Base-by-base conservation (phyloP, 306 rosid species). In the Dryas octopetala region DNA sequence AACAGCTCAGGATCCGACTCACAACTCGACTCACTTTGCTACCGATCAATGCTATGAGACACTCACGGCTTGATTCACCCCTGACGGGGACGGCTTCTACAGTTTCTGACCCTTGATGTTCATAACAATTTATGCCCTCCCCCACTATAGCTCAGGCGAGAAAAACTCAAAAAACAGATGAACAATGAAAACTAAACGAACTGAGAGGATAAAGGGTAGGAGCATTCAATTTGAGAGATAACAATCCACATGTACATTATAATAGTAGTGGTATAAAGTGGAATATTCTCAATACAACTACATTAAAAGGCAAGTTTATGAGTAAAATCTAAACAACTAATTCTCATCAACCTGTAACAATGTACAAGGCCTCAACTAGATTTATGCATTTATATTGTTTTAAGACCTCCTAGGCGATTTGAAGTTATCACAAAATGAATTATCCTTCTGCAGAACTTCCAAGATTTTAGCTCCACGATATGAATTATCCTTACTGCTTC, bases 281-380 rank as follows among this genome's bases (percentile, higher is more conserved):
- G 78, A 78, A 71, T 32, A 32, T 75, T 69, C 9, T 62, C 70
- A 85, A 74, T 76, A 71, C 82, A 78, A 80, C 81, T 81, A 81
- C 82, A 88, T 74, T 64, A 66, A 13, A 28, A 69, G 75, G 82
- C 79, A 78, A 64, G 62, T 70, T 72, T 62, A 74, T 43, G 81
- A 86, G 76, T 78, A 83, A 78, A 77, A 74, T 79, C 87, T 85
- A 76, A 75, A 66, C 78, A 72, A 85, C 91, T 84, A 76, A 82
- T 77, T 80, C 80, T 79, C 79, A 70, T 76, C 88, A 81, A 85
- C 85, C 74, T 61, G 86, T 88, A 52, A 85, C 76, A 77, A 85
- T 87, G 86, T 88, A 91, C 89, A 91, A 76, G 81, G 85, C 86
- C 87, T 83, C 86, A 66, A 55, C 83, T 72, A 74, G 81, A 83